Evolutionary conservation across 176 grass and related monocot genomes (phyloP), one percentile per base, ranked within the genome.

Genomic region (Olyra latifolia): DNA sequence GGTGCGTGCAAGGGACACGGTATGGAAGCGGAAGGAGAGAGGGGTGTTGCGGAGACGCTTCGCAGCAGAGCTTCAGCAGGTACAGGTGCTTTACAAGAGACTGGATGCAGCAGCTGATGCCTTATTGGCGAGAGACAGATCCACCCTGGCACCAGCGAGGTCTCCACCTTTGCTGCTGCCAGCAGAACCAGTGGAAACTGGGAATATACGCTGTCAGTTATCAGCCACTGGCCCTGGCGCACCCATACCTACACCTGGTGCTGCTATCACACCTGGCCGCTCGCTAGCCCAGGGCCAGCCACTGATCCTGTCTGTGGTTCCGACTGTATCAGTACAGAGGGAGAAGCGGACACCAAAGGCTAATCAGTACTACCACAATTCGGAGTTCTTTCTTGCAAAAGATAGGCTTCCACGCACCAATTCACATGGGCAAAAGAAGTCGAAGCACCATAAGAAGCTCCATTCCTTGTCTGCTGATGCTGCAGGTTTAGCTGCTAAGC

Each of bases 341-440:
- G 94, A 93, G 71, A 97, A 97, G 58, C 65, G 91, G 40, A 94
- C 89, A 1, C 95, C 95, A 25, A 94, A 92, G 79, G 95, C 85
- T 3, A 97, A 97, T 57, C 95, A 85, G 22, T 71, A 84, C 2
- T 94, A 97, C 63, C 79, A 80, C 43, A 97, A 92, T 58, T 90
- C 89, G 0, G 91, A 97, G 10, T 97, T 97, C 61, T 77, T 97
- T 75, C 87, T 94, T 44, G 91, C 88, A 8, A 97, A 92, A 83
- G 95, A 97, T 60, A 97, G 65, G 67, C 74, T 97, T 11, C 92
- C 95, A 0, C 73, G 77, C 6, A 48, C 89, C 4, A 83, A 94
- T 40, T 41, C 84, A 16, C 92, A 84, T 64, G 87, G 89, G 17
- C 83, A 79, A 43, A 98, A 92, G 83, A 94, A 98, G 27, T 22